These are phyloP conservation scores for Salinomyces thailandicus DNA, from an alignment of 2,329 filamentous ascomycete genomes.

Conservation along the genomic window DNA sequence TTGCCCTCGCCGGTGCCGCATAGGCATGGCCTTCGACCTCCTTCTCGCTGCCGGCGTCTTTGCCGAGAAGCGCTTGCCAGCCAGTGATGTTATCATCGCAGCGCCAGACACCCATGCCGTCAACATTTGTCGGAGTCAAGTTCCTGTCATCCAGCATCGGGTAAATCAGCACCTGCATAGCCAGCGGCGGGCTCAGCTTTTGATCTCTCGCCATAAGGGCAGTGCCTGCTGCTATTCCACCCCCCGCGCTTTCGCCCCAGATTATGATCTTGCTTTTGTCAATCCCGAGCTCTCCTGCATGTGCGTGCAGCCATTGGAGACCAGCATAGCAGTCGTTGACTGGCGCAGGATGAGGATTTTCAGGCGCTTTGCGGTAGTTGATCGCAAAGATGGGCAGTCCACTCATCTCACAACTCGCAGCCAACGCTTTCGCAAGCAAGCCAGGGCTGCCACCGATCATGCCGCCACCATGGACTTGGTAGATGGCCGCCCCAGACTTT, in stretches of 20 bases:
- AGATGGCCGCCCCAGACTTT: constrained; percentile 12
- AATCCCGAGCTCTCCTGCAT: constrained; percentile 32
- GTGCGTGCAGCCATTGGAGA: constrained; percentile 29
- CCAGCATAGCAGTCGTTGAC: constrained; percentile 33
- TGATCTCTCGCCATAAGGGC: constrained; percentile 27
- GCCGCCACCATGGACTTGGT: constrained; percentile 35
- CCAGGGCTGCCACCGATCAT: constrained; percentile 26
- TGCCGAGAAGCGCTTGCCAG: constrained; percentile 34
- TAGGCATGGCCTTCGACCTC: constrained; percentile 2
- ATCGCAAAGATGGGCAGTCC: constrained; percentile 30
- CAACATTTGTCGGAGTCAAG: constrained; percentile 19
- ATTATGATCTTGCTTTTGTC: constrained; percentile 32
- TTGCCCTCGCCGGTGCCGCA: constrained; percentile 5
- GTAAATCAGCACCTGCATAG: constrained; percentile 36
- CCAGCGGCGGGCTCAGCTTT: constrained; percentile 20
- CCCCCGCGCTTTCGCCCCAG: constrained; percentile 37
- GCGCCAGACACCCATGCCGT: constrained; percentile 30
- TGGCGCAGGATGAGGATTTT: constrained; percentile 28
- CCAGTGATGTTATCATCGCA: constrained; percentile 31
- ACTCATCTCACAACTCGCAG: constrained; percentile 16
- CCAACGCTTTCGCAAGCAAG: constrained; percentile 16
- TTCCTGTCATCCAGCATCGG: constrained; percentile 40
- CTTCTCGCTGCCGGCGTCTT: constrained; percentile 23
- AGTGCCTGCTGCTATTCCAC: constrained; percentile 31
- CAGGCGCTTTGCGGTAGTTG: constrained; percentile 37